Percentiles rank a stretch among this genome's conserved stretches.
phyloP scores from a whole-genome alignment of 129 eudicot genomes.

The Tagetes patula region DNA sequence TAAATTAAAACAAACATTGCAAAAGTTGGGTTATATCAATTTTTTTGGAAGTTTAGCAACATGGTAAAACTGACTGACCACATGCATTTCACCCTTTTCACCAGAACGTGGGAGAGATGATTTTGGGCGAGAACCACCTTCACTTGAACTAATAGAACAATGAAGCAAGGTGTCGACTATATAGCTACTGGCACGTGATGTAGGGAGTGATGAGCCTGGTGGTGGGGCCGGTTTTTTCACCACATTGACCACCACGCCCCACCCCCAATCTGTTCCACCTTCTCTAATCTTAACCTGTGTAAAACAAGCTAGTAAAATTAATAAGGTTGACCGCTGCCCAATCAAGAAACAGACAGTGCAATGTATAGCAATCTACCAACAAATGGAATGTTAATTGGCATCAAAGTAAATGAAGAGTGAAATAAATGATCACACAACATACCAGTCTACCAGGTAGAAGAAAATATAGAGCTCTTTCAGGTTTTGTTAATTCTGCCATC shows the following conservation, averaged over 20 bases:
- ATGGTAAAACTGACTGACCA: slow-evolving; percentile 45
- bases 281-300: slow-evolving; percentile 85
- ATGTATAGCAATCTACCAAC: not conserved
- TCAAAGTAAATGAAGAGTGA: not conserved
- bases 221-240: slow-evolving; percentile 70
- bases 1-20: not conserved
- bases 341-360: not conserved
- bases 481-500: slow-evolving; percentile 93
- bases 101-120: slow-evolving; percentile 98
- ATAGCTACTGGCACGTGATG: slow-evolving; percentile 74
- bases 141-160: slow-evolving; percentile 85
- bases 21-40: not conserved
- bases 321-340: not conserved
- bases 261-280: slow-evolving; percentile 99
- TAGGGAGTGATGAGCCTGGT: slow-evolving; percentile 56
- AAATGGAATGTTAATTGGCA: not conserved
- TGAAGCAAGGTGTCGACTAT: slow-evolving; percentile 93
- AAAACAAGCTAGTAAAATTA: not conserved
- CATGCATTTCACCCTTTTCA: slow-evolving; percentile 99
- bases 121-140: slow-evolving; percentile 87
- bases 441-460: slow-evolving; percentile 97
- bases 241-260: slow-evolving; percentile 99
- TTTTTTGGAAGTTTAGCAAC: not conserved
- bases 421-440: slow-evolving; percentile 18
- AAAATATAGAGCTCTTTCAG: slow-evolving; percentile 81